phyloP scores from a whole-genome alignment of 2,329 filamentous ascomycete genomes.

The Cordyceps farinosa region DNA sequence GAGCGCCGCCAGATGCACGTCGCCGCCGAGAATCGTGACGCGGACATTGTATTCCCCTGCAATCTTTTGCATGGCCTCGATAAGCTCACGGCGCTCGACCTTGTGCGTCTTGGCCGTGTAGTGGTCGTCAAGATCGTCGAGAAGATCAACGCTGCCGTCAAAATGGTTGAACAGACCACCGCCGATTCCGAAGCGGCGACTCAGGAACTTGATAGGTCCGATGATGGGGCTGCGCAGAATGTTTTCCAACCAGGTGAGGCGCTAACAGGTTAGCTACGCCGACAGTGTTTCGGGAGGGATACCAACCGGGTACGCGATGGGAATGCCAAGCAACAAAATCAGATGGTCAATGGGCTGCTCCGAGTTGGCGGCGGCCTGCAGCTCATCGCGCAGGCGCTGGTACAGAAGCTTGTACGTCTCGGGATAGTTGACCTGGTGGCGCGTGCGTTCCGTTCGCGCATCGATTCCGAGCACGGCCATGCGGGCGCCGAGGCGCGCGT shows the following conservation, averaged over 20 bases:
- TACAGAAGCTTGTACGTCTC: slow-evolving; percentile 87
- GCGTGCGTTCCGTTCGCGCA: slow-evolving; percentile 88
- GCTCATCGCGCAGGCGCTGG: slow-evolving; percentile 67
- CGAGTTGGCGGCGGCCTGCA: slow-evolving; percentile 60
- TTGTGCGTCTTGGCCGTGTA: slow-evolving; percentile 94
- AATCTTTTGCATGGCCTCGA: slow-evolving; percentile 78
- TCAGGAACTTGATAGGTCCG: slow-evolving; percentile 82
- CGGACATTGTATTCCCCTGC: slow-evolving; percentile 84
- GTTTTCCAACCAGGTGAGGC: slow-evolving; percentile 95
- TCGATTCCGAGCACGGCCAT: slow-evolving; percentile 87
- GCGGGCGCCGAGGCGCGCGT: slow-evolving; percentile 75
- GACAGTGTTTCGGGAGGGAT: background rate
- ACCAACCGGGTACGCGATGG: slow-evolving; percentile 74
- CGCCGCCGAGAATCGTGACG: slow-evolving; percentile 87
- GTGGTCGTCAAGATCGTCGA: slow-evolving; percentile 93
- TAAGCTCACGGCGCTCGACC: slow-evolving; percentile 72
- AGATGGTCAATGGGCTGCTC: slow-evolving; percentile 83
- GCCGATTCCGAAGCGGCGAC: slow-evolving; percentile 82
- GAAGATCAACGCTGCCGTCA: slow-evolving; percentile 86
- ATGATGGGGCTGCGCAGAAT: slow-evolving; percentile 83
- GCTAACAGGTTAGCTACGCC: slow-evolving; percentile 38
- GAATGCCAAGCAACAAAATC: slow-evolving; percentile 81
- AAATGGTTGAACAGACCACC: slow-evolving; percentile 91
- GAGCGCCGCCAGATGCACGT: slow-evolving; percentile 87
- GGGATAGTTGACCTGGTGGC: slow-evolving; percentile 91